Evolutionary conservation across 371 early-diverging fungal genomes (phyloP).

Genomic region (Apophysomyces trapeziformis): DNA sequence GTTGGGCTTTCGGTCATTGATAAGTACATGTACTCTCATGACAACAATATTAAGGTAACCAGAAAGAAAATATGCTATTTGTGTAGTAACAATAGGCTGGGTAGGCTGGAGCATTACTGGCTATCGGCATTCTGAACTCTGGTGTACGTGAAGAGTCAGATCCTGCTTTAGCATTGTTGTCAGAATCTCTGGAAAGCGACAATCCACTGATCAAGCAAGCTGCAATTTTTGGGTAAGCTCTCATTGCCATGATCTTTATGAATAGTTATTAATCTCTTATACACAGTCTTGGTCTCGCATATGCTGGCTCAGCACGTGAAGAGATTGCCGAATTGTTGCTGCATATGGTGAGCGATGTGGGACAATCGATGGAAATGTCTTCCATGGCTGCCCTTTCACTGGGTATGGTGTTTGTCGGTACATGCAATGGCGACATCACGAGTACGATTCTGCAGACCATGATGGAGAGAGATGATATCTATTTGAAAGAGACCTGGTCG

Average conservation of each 20-base stretch:
- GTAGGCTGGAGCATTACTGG: constrained; percentile 93
- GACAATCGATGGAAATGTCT: constrained; percentile 87
- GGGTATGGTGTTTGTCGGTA: constrained; percentile 92
- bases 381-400: constrained; percentile 90
- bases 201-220: constrained; percentile 58
- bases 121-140: constrained; percentile 90
- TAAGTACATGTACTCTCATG: constrained; percentile 88
- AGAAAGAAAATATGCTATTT: not conserved
- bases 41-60: constrained; percentile 83
- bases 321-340: constrained; percentile 84
- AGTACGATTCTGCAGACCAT: constrained; percentile 91
- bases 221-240: constrained; percentile 72
- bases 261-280: not conserved
- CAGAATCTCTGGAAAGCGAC: constrained; percentile 78
- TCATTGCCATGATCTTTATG: not conserved
- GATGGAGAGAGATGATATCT: constrained; percentile 90
- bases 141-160: constrained; percentile 93
- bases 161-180: constrained; percentile 90
- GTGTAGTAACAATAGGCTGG: not conserved
- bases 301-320: constrained; percentile 90
- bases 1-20: constrained; percentile 89
- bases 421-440: constrained; percentile 91
- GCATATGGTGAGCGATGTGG: constrained; percentile 85
- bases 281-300: constrained; percentile 88
- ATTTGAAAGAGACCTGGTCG: constrained; percentile 83